phyloP scores from a whole-genome alignment of 306 rosid species.

The Arachis stenosperma region DNA sequence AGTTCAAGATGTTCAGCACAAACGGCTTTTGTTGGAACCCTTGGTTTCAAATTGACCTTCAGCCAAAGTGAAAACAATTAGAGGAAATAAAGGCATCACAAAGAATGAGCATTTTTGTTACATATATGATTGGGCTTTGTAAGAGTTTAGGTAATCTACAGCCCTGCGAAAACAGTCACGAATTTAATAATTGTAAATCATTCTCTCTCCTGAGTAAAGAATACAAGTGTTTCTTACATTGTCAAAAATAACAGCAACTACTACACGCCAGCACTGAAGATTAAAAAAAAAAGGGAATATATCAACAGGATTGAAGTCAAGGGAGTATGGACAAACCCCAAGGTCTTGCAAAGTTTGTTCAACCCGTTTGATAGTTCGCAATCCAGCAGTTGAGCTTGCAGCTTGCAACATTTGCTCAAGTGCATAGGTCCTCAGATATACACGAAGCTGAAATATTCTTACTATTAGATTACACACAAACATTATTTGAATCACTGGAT shows the following conservation, averaged over 20 bases:
- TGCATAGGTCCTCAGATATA: conserved; percentile 91
- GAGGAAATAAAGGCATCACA: conserved; percentile 10
- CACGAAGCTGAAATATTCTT: conserved; percentile 79
- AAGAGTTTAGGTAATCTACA: conserved; percentile 1
- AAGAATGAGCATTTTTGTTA: not conserved
- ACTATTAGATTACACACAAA: conserved; percentile 37
- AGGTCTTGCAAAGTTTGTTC: conserved; percentile 98
- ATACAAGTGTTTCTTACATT: conserved; percentile 14
- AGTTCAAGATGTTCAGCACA: conserved; percentile 96
- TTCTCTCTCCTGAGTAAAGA: conserved; percentile 8
- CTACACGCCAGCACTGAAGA: not conserved
- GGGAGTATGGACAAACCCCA: conserved; percentile 67
- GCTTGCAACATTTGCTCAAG: conserved; percentile 97
- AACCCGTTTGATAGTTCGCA: conserved; percentile 91
- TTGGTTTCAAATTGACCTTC: conserved; percentile 91
- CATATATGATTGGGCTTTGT: conserved; percentile 15
- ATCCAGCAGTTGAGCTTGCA: conserved; percentile 90
- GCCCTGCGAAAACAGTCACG: conserved; percentile 19
- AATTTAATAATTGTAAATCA: conserved; percentile 10
- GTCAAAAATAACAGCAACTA: conserved; percentile 15
- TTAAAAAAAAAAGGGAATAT: conserved; percentile 25
- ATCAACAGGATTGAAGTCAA: conserved; percentile 21
- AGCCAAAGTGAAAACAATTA: conserved; percentile 9
- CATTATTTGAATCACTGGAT: conserved; percentile 25
- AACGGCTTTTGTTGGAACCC: conserved; percentile 96